These are phyloP conservation scores for Eucalyptus cloeziana DNA, from an alignment of 345 rosid genomes.

Conservation along the genomic window DNA sequence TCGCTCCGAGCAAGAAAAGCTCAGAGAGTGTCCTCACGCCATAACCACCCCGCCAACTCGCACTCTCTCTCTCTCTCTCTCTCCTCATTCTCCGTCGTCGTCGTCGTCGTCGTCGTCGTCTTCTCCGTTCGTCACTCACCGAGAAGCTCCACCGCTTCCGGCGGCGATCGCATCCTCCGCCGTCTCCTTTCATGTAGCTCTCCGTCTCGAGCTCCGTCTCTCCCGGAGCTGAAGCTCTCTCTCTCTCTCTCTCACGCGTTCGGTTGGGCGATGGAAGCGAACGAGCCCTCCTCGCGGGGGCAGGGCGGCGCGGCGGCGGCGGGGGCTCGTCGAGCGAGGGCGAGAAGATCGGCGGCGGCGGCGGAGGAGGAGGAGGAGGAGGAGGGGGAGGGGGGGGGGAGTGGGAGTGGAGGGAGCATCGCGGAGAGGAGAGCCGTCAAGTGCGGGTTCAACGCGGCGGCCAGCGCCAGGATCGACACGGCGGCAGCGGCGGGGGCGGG, in stretches of 20 bases:
- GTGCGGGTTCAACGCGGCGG: conserved; percentile 38
- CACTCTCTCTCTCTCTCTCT: neutral
- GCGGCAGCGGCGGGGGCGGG: neutral
- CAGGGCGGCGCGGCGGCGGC: neutral
- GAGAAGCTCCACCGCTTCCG: neutral
- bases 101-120: neutral
- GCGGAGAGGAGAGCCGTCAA: conserved; percentile 60
- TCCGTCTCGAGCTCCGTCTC: neutral
- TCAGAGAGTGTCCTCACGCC: neutral
- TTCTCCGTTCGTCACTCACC: neutral
- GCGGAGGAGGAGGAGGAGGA: neutral
- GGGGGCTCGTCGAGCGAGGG: neutral
- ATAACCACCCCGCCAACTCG: neutral
- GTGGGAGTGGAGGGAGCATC: conserved; percentile 14
- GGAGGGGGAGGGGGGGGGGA: neutral
- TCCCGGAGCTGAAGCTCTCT: neutral
- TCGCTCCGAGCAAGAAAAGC: neutral
- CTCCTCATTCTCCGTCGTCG: neutral
- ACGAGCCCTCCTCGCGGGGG: neutral
- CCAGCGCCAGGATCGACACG: neutral
- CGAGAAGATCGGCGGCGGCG: neutral
- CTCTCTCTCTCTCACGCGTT: neutral
- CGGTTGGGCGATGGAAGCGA: neutral
- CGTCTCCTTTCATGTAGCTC: neutral
- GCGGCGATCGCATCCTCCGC: neutral